These are phyloP conservation scores for Populus tomentosa DNA, from an alignment of 441 rosid genomes.

Conservation along the genomic window DNA sequence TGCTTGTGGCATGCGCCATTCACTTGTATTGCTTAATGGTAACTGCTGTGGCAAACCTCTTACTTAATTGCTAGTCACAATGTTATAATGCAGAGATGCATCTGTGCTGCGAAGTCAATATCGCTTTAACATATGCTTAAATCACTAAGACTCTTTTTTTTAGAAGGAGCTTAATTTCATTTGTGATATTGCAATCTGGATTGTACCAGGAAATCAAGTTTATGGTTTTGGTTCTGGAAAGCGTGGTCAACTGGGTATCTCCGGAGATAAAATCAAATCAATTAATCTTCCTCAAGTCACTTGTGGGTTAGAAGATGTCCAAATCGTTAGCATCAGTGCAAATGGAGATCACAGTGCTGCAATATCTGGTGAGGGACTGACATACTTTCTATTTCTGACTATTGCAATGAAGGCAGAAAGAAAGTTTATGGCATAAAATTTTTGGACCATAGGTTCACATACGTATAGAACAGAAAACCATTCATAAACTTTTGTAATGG, in stretches of 20 bases:
- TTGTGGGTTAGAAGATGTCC: conserved; percentile 49
- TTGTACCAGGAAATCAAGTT: conserved; percentile 40
- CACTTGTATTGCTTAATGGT: conserved; percentile 78
- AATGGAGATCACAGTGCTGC: conserved; percentile 86
- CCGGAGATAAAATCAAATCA: conserved; percentile 37
- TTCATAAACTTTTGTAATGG: neutral
- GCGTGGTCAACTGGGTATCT: conserved; percentile 77
- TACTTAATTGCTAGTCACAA: neutral
- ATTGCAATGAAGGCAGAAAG: neutral
- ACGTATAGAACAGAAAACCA: neutral
- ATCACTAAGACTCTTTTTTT: neutral
- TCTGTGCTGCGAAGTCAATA: neutral
- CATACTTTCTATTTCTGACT: neutral
- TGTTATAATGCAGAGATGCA: neutral
- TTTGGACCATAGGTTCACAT: neutral
- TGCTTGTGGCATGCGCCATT: conserved; percentile 93
- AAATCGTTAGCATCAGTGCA: conserved; percentile 49
- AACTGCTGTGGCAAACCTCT: conserved; percentile 14
- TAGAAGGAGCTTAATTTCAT: neutral
- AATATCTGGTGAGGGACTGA: conserved; percentile 45
- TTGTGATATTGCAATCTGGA: conserved; percentile 11
- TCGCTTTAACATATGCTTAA: neutral
- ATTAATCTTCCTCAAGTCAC: conserved; percentile 47
- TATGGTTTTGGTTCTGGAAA: conserved; percentile 82
- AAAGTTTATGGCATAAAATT: neutral